Percentiles rank a stretch among this genome's conserved stretches.
phyloP scores from a whole-genome alignment of 805 yeast species.

The Clavispora asparagi region DNA sequence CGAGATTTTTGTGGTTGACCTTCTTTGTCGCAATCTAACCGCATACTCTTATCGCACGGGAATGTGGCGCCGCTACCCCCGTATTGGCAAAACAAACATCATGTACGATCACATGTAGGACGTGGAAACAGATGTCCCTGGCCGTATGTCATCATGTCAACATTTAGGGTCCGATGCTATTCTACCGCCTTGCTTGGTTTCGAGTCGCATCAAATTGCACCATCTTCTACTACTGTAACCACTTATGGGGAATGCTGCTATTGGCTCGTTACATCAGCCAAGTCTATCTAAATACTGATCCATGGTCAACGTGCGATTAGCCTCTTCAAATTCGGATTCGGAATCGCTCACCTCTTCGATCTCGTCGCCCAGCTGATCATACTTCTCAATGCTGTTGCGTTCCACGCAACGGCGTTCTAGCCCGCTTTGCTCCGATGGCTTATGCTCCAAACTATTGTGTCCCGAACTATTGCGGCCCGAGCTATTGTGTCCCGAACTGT shows the following conservation, averaged over 20 bases:
- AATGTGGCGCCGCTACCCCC: too few species aligned
- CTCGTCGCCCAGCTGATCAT: background rate
- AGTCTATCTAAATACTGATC: constrained; percentile 11
- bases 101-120: background rate
- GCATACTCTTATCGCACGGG: too few species aligned
- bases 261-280: background rate
- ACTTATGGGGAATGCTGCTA: background rate
- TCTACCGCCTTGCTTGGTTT: background rate
- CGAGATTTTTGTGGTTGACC: too few species aligned
- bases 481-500: background rate
- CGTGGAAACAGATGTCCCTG: background rate
- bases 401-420: background rate
- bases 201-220: background rate
- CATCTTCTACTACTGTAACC: background rate
- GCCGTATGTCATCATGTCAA: background rate
- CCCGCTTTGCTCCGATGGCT: background rate
- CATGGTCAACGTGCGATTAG: constrained; percentile 15
- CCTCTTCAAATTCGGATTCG: constrained; percentile 3
- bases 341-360: background rate
- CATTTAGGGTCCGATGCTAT: background rate
- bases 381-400: background rate
- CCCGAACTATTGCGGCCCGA: background rate
- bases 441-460: background rate
- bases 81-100: too few species aligned
- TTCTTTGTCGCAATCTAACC: too few species aligned